Evolutionary conservation across 169 alveolate genomes (phyloP).

Genomic region (Plasmodium reichenowi): DNA sequence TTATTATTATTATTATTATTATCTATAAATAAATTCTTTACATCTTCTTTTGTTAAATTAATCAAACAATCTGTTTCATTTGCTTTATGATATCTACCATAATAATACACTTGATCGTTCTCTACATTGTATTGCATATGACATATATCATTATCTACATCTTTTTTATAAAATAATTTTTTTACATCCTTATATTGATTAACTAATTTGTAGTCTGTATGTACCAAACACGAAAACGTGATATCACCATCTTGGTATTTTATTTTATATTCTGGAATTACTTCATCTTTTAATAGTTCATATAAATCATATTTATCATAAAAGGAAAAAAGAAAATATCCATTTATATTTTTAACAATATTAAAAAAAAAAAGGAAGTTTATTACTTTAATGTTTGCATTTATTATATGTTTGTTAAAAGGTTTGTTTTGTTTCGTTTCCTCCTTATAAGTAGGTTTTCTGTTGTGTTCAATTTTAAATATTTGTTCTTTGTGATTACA

Average conservation of each 20-base stretch:
- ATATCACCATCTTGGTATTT: not conserved
- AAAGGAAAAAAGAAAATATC: not conserved
- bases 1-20: too few relatives aligned
- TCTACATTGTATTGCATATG: too few relatives aligned
- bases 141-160: too few relatives aligned
- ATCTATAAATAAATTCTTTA: not conserved
- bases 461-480: too few relatives aligned
- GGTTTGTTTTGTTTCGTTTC: too few relatives aligned
- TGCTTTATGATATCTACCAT: too few relatives aligned
- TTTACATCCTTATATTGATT: not conserved
- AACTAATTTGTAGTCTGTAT: not conserved
- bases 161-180: too few relatives aligned
- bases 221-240: not conserved
- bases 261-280: not conserved
- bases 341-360: not conserved
- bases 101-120: too few relatives aligned
- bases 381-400: not conserved
- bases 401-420: not conserved
- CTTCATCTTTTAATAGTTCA: not conserved
- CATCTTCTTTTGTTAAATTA: not conserved
- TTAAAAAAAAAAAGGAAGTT: constrained; percentile 2
- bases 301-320: not conserved
- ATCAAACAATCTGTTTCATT: not conserved
- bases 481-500: too few relatives aligned
- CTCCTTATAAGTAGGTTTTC: too few relatives aligned